Evolutionary conservation across 768 basidiomycete species (phyloP), one percentile per base, ranked within the genome.

Genomic region (Lanmaoa pseudosensibilis): DNA sequence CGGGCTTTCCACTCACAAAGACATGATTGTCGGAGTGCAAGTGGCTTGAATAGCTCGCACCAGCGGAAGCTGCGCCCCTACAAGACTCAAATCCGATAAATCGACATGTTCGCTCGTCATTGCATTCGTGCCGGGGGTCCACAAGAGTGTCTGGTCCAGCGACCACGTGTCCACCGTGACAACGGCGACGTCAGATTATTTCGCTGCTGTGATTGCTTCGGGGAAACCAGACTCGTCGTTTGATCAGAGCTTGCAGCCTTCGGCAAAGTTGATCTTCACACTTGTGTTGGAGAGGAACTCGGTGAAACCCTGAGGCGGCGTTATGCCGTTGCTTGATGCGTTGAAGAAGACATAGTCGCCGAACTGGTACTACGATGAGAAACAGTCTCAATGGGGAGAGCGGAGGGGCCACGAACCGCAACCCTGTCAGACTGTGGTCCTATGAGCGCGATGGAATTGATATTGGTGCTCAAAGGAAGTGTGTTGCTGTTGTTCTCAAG

Each of bases 281-380:
- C 77, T 78, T 6, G 74, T 74, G 56, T 76, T 78, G 1, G 76
- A 56, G 18, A 88, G 75, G 60, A 77, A 73, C 59, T 84, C 75
- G 39, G 76, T 78, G 68, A 88, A 83, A 23, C 85, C 87, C 11
- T 79, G 76, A n/a, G 87, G 74, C 0, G 86, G 86, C 2, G 81
- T 63, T 30, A 66, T 61, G 34, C 56, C 78, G 49, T 84, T 85
- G 16, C 78, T 60, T 3, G 80, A 73, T 0, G 86, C 83, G 62
- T 86, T 86, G 71, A 81, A 78, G 74, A 87, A 88, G 34, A 88
- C 84, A 64, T 88, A 87, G 73, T 88, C 86, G 5, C 86, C 83
- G 60, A 84, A 79, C 82, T 84, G 40, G 11, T 43, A 8, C 11
- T 8, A 19, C 2, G 12, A 46, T 53, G 4, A 62, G 32, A 45